Evolutionary conservation across 164 flowering plant species (phyloP).

Genomic region (Umbellularia californica): DNA sequence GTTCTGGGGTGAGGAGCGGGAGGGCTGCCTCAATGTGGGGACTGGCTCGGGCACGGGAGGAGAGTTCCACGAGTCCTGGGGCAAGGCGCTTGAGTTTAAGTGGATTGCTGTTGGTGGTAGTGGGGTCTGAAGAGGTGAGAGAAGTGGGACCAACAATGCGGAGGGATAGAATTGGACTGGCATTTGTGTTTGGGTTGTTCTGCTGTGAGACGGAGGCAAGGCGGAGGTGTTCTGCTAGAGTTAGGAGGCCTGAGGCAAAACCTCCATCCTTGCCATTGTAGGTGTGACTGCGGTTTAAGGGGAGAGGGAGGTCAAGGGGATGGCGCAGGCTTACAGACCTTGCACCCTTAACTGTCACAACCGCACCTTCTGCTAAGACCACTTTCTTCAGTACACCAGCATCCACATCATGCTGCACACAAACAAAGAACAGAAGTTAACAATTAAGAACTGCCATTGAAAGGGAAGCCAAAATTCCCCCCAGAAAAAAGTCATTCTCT

Average conservation of each 20-base stretch:
- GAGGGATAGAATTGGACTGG: constrained; percentile 14
- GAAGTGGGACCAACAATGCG: constrained; percentile 46
- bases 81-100: constrained; percentile 91
- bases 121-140: constrained; percentile 53
- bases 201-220: constrained; percentile 43
- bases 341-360: constrained; percentile 91
- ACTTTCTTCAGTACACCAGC: constrained; percentile 92
- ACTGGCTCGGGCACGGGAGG: constrained; percentile 29
- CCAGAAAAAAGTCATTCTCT: no score
- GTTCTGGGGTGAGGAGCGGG: constrained; percentile 46
- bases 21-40: not conserved
- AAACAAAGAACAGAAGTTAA: not conserved
- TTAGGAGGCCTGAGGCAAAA: constrained; percentile 69
- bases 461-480: no score
- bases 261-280: constrained; percentile 8
- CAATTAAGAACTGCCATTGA: no score
- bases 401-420: constrained; percentile 90
- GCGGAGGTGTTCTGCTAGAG: constrained; percentile 72
- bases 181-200: not conserved
- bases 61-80: constrained; percentile 85
- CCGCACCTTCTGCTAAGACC: constrained; percentile 86
- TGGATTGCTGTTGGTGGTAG: constrained; percentile 15
- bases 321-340: constrained; percentile 91
- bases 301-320: constrained; percentile 79
- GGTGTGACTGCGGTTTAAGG: constrained; percentile 48